Base-by-base conservation (phyloP, 495 filamentous ascomycete species). In the Tuber melanosporum region DNA sequence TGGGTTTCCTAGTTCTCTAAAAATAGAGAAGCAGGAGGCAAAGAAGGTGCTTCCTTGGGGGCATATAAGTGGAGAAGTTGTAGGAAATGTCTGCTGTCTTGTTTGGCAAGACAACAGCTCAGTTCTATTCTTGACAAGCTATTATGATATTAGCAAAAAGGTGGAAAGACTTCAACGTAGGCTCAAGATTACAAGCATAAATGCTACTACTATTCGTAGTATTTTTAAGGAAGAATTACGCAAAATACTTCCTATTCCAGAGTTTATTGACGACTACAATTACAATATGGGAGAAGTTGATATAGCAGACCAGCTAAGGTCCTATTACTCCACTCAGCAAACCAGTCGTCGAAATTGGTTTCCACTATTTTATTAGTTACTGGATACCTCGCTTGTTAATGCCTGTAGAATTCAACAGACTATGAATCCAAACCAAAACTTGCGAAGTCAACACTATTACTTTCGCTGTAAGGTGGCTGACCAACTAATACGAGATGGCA, bases 211-310 rank as follows among this genome's bases (percentile, higher is more conserved):
- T 42, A 7, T 42, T 42, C 41, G 7, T 7, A 42, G 7, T 42
- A 42, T 42, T 42, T 42, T 42, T 47, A 6, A 6, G 14, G 17
- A 47, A 2, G 46, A 47, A 47, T 19, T 15, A 19, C 46, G 17
- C 14, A 75, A 49, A 46, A 70, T 26, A 41, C 49, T 46, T 19
- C 19, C 39, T 46, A 75, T 47, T 57, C 70, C 32, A 62, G 70
- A 8, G n/a, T 70, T 78, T 71, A 73, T 78, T 71, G 77, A 82
- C 74, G 82, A 82, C 73, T 73, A 83, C 45, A 77, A 82, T 78
- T 74, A 83, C 46, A 71, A 82, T 79, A 82, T 80, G 49, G 76
- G 81, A 73, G 75, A 78, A 43, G 77, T 84, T 17, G 77, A 82
- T 80, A 77, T 84, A 70, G 80, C 76, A 22, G 81, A 82, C 74